Evolutionary conservation across 495 filamentous ascomycete species (phyloP).

Genomic region (Neurospora cerealis): DNA sequence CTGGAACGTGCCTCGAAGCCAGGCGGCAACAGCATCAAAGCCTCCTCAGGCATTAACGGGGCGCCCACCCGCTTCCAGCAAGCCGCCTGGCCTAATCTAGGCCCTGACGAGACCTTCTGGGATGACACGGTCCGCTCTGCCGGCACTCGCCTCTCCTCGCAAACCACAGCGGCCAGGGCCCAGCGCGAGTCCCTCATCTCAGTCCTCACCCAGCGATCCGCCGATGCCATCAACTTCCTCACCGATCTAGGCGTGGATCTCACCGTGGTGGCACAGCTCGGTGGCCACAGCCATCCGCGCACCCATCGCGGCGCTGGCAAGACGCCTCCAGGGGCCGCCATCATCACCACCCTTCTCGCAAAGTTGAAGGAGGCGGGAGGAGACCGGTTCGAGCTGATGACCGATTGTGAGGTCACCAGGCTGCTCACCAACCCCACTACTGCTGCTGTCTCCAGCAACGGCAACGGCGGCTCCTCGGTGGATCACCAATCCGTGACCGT

Average conservation of each 20-base stretch:
- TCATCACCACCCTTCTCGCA: slow-evolving; percentile 40
- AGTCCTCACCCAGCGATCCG: slow-evolving; percentile 29
- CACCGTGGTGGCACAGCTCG: slow-evolving; percentile 42
- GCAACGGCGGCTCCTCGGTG: background rate
- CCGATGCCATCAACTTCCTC: slow-evolving; percentile 41
- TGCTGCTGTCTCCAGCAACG: background rate
- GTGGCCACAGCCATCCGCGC: slow-evolving; percentile 41
- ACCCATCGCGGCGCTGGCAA: slow-evolving; percentile 45
- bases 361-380: slow-evolving; percentile 29
- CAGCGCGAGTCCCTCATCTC: slow-evolving; percentile 33
- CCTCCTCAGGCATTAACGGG: slow-evolving; percentile 54
- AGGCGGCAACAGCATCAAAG: slow-evolving; percentile 55
- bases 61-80: slow-evolving; percentile 43
- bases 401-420: slow-evolving; percentile 33
- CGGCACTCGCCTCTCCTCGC: slow-evolving; percentile 12
- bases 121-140: slow-evolving; percentile 45
- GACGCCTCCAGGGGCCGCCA: slow-evolving; percentile 42
- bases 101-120: slow-evolving; percentile 34
- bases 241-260: slow-evolving; percentile 44
- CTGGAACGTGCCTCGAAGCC: slow-evolving; percentile 46
- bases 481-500: slow-evolving; percentile 9
- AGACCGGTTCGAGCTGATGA: slow-evolving; percentile 35
- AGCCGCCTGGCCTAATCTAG: slow-evolving; percentile 2
- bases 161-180: slow-evolving; percentile 1
- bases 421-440: slow-evolving; percentile 21